Evolutionary conservation across 2,329 filamentous ascomycete genomes (phyloP), one percentile per base, ranked within the genome.

Genomic region (Ilyonectria mors-panacis): DNA sequence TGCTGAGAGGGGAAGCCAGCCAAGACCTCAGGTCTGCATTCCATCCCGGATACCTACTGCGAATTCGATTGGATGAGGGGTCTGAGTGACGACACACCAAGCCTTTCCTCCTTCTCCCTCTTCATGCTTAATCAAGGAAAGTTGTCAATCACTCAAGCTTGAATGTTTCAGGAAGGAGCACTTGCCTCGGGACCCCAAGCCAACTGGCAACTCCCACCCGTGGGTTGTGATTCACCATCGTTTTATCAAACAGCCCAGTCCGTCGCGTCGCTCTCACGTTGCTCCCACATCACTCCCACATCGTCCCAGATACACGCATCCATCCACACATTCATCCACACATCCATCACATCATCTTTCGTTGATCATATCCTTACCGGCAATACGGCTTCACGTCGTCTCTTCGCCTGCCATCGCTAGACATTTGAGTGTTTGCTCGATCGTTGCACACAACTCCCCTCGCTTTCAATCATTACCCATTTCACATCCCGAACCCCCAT

Each of bases 291-390:
- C 4, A 26, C 26, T 26, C 26, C 26, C 26, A 26, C 26, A 33
- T 12, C 30, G 12, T 33, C 30, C 10, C 30, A 33, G 12, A 33
- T 26, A 26, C 26, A 26, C 26, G 26, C 17, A 28, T 61, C 23
- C 37, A n/a, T 56, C 21, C 37, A 19, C 23, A 37, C 47, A 50
- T 30, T 13, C 47, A n/a, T n/a, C 45, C 7, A 19, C 6, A 28
- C 51, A 10, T 15, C 28, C 51, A 10, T 15, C 10, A 30, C 26
- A 30, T 12, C 37, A 42, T 61, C 48, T 42, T 39, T 70, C 54
- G 45, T 64, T 63, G 35, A 17, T 19, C 54, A 64, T 26, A 50
- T 50, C 26, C 17, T 13, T 50, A 2, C 15, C 7, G 17, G 23
- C 23, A 26, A 48, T 19, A 26, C 19, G 42, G 8, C 28, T n/a